A percentile compares a stretch with the other conserved stretches of the same genome.
These are phyloP conservation scores for Botrytis tulipae DNA, from an alignment of 2,329 filamentous ascomycete genomes.

Conservation along the genomic window DNA sequence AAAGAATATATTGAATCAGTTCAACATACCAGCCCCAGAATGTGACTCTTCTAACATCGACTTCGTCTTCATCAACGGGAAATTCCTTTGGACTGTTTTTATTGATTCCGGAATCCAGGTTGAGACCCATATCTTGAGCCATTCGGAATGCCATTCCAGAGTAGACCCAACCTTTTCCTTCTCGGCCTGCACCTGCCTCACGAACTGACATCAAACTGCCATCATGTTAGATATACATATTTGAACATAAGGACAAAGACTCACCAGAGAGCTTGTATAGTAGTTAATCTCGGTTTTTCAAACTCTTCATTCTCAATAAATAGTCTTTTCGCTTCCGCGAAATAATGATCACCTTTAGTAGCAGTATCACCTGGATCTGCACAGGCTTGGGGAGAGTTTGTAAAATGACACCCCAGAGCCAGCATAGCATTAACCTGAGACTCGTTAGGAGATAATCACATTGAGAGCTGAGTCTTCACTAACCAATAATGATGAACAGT, in stretches of 20 bases:
- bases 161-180: constrained; percentile 97
- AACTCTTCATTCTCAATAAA: constrained; percentile 92
- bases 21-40: constrained; percentile 73
- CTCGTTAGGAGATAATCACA: constrained; percentile 66
- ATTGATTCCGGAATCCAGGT: constrained; percentile 72
- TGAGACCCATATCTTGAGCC: constrained; percentile 90
- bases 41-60: constrained; percentile 85
- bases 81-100: constrained; percentile 44
- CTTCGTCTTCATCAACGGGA: constrained; percentile 71
- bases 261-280: constrained; percentile 80
- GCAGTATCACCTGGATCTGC: constrained; percentile 69
- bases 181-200: constrained; percentile 89
- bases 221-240: not conserved
- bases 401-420: constrained; percentile 91
- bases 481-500: constrained; percentile 81
- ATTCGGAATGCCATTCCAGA: constrained; percentile 98
- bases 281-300: constrained; percentile 82
- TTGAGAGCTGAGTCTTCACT: not conserved
- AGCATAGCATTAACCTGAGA: constrained; percentile 91
- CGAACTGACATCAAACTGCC: constrained; percentile 74
- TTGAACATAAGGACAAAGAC: constrained; percentile 42
- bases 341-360: constrained; percentile 94
- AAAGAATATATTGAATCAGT: not conserved
- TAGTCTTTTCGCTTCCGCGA: constrained; percentile 85
- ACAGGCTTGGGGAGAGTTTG: constrained; percentile 69